Evolutionary conservation across 1,139 yeast genomes (phyloP), one percentile per base, ranked within the genome.

Genomic region (Kurtzmaniella quercitrusa): DNA sequence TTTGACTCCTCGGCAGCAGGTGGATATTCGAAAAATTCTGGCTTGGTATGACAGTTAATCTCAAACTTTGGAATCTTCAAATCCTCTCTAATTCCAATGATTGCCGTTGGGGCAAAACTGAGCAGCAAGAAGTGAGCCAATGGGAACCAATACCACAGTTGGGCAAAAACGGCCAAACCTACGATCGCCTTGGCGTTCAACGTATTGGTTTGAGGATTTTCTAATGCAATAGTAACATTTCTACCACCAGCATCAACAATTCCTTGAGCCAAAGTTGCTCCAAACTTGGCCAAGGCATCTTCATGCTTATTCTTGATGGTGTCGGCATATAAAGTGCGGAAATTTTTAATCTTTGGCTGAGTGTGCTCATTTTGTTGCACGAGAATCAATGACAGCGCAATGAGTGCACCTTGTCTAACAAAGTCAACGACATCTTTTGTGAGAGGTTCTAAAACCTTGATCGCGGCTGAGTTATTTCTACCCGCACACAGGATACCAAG

Each of bases 71-170:
- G 98, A 45, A 88, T 85, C 63, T 84, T 84, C 63, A 93, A 76
- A 63, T 91, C 96, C 49, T 79, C 84, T 48, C 84, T 82, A 9
- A 93, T 88, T 50, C 96, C 97, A 55, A 88, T 82, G 22, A 93
- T 77, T 5, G 95, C 81, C 2, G 98, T 94, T 42, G 98, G 97
- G 5, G 95, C 80, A 64, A 91, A 91, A 23, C 98, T 88, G 53
- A 94, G 77, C 16, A 95, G 84, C 56, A 93, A 71, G 69, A 93
- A 94, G 67, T 93, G 98, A 1, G 97, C 82, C 47, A 91, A 75
- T 50, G 99, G 98, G 80, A 84, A 94, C 98, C 98, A 93, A 67
- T 89, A 89, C 99, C 99, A 93, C 59, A 88, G 87, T 66, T 93
- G 99, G 5, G 85, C 73, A 61, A 93, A 94, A 47, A 93, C 78